Conservation (phyloP, 208 protist species). For the Crithidia sp. region DNA sequence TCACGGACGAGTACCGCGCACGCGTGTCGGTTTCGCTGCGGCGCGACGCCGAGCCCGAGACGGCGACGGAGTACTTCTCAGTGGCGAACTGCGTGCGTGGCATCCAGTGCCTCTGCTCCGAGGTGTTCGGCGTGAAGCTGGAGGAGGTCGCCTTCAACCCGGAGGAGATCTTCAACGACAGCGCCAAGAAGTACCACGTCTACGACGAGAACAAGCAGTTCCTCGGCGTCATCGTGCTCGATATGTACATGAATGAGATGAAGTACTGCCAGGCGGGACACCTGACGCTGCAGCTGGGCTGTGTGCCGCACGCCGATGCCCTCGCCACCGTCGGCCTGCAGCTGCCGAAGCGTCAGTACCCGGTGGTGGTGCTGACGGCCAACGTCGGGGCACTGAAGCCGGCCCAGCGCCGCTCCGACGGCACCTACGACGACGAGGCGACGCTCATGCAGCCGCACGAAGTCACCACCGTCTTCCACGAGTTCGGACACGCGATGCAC, state of each 20-base stretch:
- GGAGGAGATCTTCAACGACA: constrained; percentile 81
- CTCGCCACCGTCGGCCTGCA: constrained; percentile 77
- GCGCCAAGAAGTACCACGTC: constrained; percentile 90
- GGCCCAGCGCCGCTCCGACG: constrained; percentile 49
- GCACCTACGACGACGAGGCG: constrained; percentile 81
- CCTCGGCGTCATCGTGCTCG: constrained; percentile 91
- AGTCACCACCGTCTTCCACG: constrained; percentile 94
- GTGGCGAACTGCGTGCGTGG: constrained; percentile 91
- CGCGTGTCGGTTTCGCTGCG: constrained; percentile 74
- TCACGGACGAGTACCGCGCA: constrained; percentile 85
- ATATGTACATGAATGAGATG: constrained; percentile 88
- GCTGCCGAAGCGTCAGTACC: constrained; percentile 87
- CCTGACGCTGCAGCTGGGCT: constrained; percentile 91
- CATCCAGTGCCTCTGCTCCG: constrained; percentile 89
- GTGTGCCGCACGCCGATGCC: constrained; percentile 76
- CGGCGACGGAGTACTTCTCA: constrained; percentile 85
- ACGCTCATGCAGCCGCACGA: constrained; percentile 88
- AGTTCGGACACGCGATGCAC: constrained; percentile 95
- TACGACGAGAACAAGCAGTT: constrained; percentile 84
- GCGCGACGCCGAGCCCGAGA: constrained; percentile 71
- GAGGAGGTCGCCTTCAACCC: constrained; percentile 74
- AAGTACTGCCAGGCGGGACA: constrained; percentile 93
- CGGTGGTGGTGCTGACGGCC: constrained; percentile 91
- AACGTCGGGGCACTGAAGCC: constrained; percentile 70
- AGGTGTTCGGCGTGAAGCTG: constrained; percentile 90